Base-by-base conservation (phyloP, 2,329 filamentous ascomycete genomes). In the Xylaria sp. region DNA sequence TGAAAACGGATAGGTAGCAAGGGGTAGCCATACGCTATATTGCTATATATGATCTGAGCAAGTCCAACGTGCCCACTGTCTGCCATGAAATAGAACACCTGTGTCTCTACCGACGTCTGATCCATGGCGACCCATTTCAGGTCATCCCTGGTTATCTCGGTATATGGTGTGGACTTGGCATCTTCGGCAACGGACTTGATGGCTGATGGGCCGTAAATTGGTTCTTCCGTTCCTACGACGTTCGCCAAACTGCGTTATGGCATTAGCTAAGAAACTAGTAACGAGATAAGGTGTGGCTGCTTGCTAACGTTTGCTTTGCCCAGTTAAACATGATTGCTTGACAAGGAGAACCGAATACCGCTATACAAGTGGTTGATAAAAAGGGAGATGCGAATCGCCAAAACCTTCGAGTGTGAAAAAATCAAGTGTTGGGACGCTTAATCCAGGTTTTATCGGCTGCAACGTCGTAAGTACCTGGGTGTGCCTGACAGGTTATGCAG, bases 1-100 rank as follows among this genome's bases (percentile, higher is more conserved):
- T 10, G 50, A 46, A 70, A 64, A 25, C 52, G 32, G 63, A 51
- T 62, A 58, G 59, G n/a, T 32, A 34, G 10, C 37, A 51, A 57
- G 58, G 65, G 48, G 64, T 44, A 66, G 34, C 74, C 91, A 82
- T 90, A 98, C 94, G 89, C 92, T 80, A 99, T 92, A 83, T 97
- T 98, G 85, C 93, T 98, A 86, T 98, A 97, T 81, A 99, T 97
- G 82, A 98, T 88, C 86, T 99, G 96, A 70, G 89, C 89, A 81
- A 97, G 88, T 63, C 88, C 93, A 73, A 94, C 81, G 72, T 91
- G 87, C 60, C 96, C 96, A 69, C 85, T 89, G 71, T 97, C 92
- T 65, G 91, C 86, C 82, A 91, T 91, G 78, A 98, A 83, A 84
- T 99, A 99, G 84, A 98, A 99, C 72, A 88, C 94, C 84, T 98